Conservation (phyloP, 2,329 filamentous ascomycete genomes). For the Stachybotrys echinatus region DNA sequence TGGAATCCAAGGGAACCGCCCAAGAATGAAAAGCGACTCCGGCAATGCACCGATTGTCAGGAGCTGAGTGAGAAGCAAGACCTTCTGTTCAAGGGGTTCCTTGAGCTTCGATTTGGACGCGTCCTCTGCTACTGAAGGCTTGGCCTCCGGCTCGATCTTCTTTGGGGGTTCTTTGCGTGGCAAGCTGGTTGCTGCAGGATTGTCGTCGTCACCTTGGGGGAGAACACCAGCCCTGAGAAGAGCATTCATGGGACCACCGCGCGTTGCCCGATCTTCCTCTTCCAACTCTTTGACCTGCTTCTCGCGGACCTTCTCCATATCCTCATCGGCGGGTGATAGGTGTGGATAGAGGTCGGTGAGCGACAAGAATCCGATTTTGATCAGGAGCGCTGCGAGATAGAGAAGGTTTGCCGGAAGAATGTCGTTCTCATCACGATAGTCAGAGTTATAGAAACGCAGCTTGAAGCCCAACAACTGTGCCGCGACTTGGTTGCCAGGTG, state of each 20-base stretch:
- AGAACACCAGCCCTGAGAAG: constrained; percentile 82
- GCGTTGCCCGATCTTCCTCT: constrained; percentile 67
- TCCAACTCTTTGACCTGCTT: constrained; percentile 70
- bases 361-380: constrained; percentile 97
- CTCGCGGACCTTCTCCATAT: constrained; percentile 70
- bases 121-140: constrained; percentile 31
- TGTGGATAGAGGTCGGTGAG: constrained; percentile 87
- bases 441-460: constrained; percentile 86
- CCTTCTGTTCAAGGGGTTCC: constrained; percentile 83
- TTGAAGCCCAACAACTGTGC: constrained; percentile 97
- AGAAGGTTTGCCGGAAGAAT: constrained; percentile 86
- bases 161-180: constrained; percentile 45
- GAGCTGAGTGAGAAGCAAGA: constrained; percentile 75
- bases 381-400: constrained; percentile 82
- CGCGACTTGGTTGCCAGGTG: constrained; percentile 81
- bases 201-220: constrained; percentile 65
- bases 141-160: constrained; percentile 49
- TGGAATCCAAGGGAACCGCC: constrained; percentile 86
- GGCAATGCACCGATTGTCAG: constrained; percentile 89
- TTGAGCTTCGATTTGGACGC: constrained; percentile 51
- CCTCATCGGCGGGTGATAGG: constrained; percentile 76
- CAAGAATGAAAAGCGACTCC: constrained; percentile 87
- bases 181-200: constrained; percentile 35
- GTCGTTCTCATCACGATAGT: constrained; percentile 68
- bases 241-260: constrained; percentile 74